Percentiles rank a stretch among this genome's conserved stretches.
Conservation (phyloP, 2,329 filamentous ascomycete genomes). For the Cercospora sp. region DNA sequence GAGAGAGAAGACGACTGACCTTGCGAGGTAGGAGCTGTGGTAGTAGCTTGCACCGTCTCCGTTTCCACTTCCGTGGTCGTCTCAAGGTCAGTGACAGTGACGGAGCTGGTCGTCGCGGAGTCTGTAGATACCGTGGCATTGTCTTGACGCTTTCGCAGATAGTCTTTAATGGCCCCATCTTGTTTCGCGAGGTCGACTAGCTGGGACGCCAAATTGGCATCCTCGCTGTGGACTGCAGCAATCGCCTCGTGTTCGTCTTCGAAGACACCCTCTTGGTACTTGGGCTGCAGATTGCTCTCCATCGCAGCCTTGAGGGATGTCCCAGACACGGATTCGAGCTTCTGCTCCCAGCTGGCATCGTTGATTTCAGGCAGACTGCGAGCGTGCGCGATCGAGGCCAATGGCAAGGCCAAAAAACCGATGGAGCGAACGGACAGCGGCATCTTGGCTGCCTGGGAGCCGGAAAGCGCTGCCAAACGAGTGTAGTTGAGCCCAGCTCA, state of each 20-base stretch:
- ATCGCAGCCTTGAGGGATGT: slow-evolving; percentile 66
- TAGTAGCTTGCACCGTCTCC: slow-evolving; percentile 15
- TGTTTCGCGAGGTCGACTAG: slow-evolving; percentile 64
- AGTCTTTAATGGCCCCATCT: slow-evolving; percentile 38
- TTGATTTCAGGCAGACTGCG: slow-evolving; percentile 25
- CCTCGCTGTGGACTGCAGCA: slow-evolving; percentile 61
- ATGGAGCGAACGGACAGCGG: slow-evolving; percentile 42
- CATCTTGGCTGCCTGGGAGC: slow-evolving; percentile 36
- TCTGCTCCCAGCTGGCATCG: slow-evolving; percentile 50
- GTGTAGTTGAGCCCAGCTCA: neutral
- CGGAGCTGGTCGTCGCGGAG: slow-evolving; percentile 30
- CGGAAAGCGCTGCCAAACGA: neutral
- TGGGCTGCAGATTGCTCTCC: slow-evolving; percentile 61
- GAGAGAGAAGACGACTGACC: slow-evolving; percentile 25
- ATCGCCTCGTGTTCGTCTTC: slow-evolving; percentile 64
- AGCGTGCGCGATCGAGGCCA: slow-evolving; percentile 39
- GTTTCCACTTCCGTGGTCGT: slow-evolving; percentile 30
- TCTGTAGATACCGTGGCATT: slow-evolving; percentile 26
- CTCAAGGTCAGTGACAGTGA: slow-evolving; percentile 30
- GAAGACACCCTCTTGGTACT: slow-evolving; percentile 69
- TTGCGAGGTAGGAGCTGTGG: slow-evolving; percentile 24
- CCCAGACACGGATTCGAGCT: slow-evolving; percentile 59
- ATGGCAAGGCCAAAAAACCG: slow-evolving; percentile 40
- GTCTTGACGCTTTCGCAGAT: slow-evolving; percentile 46
- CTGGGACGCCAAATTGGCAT: slow-evolving; percentile 62